Evolutionary conservation across 2,329 filamentous ascomycete genomes (phyloP), one percentile per base, ranked within the genome.

Genomic region (Alternaria sp.): DNA sequence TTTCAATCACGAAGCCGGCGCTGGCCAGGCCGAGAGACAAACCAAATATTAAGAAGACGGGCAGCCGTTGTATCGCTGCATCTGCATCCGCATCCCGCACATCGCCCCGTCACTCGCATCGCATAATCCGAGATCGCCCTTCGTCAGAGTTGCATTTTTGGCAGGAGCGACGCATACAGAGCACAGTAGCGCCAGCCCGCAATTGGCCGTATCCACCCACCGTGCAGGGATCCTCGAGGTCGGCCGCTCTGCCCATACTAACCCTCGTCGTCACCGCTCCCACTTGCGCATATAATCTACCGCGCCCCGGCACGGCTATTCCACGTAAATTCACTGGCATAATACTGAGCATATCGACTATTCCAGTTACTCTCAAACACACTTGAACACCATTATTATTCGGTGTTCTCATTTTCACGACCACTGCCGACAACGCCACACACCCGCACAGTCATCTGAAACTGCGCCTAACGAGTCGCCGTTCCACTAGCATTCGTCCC

Each of bases 141-240:
- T 65, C 69, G 72, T 72, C 71, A 74, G 61, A 72, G 65, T 71
- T 74, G 71, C 72, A 71, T 58, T 61, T 71, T 67, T 66, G 55
- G 57, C 57, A 65, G 45, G 63, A 63, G 61, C 67, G 64, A 68
- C 66, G 70, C 70, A 66, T 65, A 60, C 65, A 65, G 54, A 41
- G 61, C 61, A 68, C 65, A 60, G 59, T 74, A 74, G 73, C 68
- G 71, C 68, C 54, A 50, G 45, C 57, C 66, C 63, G 44, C 66
- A 51, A 70, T 73, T 72, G 70, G 68, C 67, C 64, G 61, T 59
- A 58, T 56, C 65, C 61, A 63, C 68, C 70, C 65, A 55, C 68
- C 60, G 46, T 41, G 47, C 69, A 67, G 66, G 69, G 66, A 66
- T 71, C 41, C 55, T 60, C 62, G 53, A 67, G 62, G 63, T 54